Conservation (phyloP, 1,284 basidiomycete genomes). For the Marasmius sp. region DNA sequence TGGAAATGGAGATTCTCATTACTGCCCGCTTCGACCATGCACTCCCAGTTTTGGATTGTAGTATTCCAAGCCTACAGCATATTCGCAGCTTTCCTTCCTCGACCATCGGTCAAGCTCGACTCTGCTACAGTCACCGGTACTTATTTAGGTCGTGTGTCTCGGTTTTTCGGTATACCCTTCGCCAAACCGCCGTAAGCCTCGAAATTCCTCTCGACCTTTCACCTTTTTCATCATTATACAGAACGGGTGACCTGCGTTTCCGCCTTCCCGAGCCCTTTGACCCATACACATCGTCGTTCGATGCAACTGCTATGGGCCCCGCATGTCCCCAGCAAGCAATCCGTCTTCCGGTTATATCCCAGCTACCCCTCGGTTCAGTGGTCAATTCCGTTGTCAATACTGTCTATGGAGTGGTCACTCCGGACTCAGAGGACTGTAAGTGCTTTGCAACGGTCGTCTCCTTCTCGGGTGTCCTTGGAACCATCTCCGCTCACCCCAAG, state of each 20-base stretch:
- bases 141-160: slow-evolving; percentile 25
- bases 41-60: not conserved
- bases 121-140: slow-evolving; percentile 39
- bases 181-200: slow-evolving; percentile 42
- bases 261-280: slow-evolving; percentile 42
- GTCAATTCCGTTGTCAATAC: slow-evolving; percentile 36
- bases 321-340: slow-evolving; percentile 51
- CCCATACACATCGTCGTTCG: slow-evolving; percentile 38
- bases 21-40: slow-evolving; percentile 1
- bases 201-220: slow-evolving; percentile 19
- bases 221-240: not conserved
- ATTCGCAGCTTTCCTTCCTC: slow-evolving; percentile 19
- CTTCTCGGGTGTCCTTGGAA: too few species aligned
- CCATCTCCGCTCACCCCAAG: not conserved
- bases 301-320: slow-evolving; percentile 42
- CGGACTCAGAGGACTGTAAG: slow-evolving; percentile 51
- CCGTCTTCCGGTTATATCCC: slow-evolving; percentile 31
- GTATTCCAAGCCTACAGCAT: not conserved
- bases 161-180: slow-evolving; percentile 55
- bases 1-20: too few species aligned
- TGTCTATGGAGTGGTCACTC: slow-evolving; percentile 29
- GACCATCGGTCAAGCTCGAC: slow-evolving; percentile 37
- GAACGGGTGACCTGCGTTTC: slow-evolving; percentile 40
- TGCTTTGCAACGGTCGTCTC: not conserved
- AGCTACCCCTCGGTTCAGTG: slow-evolving; percentile 29